Evolutionary conservation across 73 alveolate species (phyloP), one percentile per base, ranked within the genome.

Genomic region (Blepharisma japonicum): DNA sequence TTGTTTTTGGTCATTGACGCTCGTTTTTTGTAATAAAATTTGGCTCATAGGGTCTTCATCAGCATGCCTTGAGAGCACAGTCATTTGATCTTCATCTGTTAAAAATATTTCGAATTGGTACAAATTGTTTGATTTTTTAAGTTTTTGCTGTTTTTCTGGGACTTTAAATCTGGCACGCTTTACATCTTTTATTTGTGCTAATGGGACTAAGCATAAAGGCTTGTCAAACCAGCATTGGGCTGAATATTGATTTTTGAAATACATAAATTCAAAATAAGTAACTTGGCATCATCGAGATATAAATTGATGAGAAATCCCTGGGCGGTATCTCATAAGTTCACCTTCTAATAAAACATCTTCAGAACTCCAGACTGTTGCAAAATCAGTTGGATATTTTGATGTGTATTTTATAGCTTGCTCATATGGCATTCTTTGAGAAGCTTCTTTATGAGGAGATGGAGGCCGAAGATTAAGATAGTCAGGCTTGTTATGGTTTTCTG

Each of bases 301-400:
- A 25, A 14, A 25, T 9, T 61, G 18, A 9, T 14, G 49, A 5
- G 47, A 14, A 8, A 61, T 61, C 2, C 74, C 74, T 2, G 74
- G 74, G 11, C 74, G 74, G 5, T 61, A 61, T 25, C 23, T 61
- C 46, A 61, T 14, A 61, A 61, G 74, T 25, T 61, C 74, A 18
- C 74, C 74, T 61, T 61, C 74, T 14, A 18, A 61, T 32, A 32
- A 32, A 32, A 32, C 42, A 32, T 32, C 42, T 32, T 32, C 42
- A 32, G 42, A 32, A 32, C 42, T 32, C 42, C 42, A 32, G 42
- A 32, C 42, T 32, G 42, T 32, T 32, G 42, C 42, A 32, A 32
- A 32, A 32, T 32, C 42, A 32, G 42, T 32, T 32, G 42, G 42
- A 32, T 1, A 32, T 32, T 32, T 32, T 32, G 42, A 32, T 32